These are phyloP conservation scores for Silene coronaria DNA, from an alignment of 179 eudicot species.

Conservation along the genomic window DNA sequence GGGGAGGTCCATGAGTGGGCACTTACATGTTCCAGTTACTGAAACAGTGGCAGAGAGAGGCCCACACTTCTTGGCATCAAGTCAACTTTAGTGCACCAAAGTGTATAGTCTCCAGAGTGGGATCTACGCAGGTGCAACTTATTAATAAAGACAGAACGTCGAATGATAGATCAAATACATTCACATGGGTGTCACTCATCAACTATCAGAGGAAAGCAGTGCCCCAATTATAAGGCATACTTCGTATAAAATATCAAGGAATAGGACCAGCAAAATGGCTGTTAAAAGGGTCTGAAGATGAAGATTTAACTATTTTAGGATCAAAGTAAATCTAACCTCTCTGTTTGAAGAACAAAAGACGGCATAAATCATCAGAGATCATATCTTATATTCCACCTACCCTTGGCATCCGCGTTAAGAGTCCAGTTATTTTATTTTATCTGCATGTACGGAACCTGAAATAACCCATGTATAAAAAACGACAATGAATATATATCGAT, in stretches of 20 bases:
- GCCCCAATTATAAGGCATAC: conserved; percentile 2
- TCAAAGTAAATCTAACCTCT: conserved; percentile 21
- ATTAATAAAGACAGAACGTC: conserved; percentile 11
- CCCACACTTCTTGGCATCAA: conserved; percentile 19
- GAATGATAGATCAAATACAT: conserved; percentile 21
- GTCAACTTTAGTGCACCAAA: conserved; percentile 21
- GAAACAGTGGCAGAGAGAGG: conserved; percentile 19
- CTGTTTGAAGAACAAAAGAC: not conserved
- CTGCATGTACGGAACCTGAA: conserved; percentile 51
- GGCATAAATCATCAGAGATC: conserved; percentile 40
- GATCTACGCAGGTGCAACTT: conserved; percentile 19
- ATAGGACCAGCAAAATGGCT: conserved; percentile 28
- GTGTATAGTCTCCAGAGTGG: conserved; percentile 10
- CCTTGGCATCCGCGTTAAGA: conserved; percentile 50
- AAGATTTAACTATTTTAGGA: not conserved
- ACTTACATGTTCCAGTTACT: conserved; percentile 17
- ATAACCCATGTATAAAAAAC: not conserved
- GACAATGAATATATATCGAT: not conserved
- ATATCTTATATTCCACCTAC: conserved; percentile 74
- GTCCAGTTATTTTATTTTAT: conserved; percentile 84
- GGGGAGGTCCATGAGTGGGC: conserved; percentile 15
- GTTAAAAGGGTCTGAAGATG: conserved; percentile 8
- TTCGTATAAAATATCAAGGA: conserved; percentile 15
- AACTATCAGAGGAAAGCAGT: conserved; percentile 14
- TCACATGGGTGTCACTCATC: conserved; percentile 29